Conservation (phyloP, 2,329 filamentous ascomycete species). For the Raffaelea albimanens region DNA sequence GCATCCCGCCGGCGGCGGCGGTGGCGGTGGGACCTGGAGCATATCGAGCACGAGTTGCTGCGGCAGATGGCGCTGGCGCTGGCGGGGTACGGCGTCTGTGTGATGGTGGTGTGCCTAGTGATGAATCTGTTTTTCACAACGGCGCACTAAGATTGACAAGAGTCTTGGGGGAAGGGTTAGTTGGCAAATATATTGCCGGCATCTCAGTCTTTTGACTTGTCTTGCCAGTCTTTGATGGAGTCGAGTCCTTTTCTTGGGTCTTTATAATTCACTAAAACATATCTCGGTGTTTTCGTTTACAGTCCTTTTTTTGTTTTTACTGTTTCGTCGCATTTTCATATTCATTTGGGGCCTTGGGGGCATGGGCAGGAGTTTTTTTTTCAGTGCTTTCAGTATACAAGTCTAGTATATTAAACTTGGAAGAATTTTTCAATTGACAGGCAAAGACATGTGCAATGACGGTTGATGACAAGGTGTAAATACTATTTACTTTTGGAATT, state of each 20-base stretch:
- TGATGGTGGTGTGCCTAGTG: conserved; percentile 81
- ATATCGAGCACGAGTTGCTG: conserved; percentile 56
- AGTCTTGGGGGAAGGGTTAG: no score
- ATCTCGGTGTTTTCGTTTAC: no score
- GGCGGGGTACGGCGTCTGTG: conserved; percentile 71
- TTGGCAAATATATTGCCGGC: no score
- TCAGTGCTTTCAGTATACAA: background rate
- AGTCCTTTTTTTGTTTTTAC: no score
- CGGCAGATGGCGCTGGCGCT: conserved; percentile 66
- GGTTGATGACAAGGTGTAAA: no score
- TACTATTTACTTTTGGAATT: no score
- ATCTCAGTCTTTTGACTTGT: no score
- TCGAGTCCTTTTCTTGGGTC: no score
- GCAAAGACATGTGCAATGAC: no score
- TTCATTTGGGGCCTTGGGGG: background rate
- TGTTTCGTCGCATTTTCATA: background rate
- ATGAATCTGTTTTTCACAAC: conserved; percentile 76
- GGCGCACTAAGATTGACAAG: conserved; percentile 45
- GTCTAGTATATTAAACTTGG: background rate
- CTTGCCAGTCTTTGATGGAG: no score
- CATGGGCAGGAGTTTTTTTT: conserved; percentile 1
- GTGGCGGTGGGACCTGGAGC: conserved; percentile 51
- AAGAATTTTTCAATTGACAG: no score
- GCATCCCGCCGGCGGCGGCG: conserved; percentile 39
- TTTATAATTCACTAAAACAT: no score